These are phyloP conservation scores for Psidium guajava DNA, from an alignment of 345 rosid species.

Conservation along the genomic window DNA sequence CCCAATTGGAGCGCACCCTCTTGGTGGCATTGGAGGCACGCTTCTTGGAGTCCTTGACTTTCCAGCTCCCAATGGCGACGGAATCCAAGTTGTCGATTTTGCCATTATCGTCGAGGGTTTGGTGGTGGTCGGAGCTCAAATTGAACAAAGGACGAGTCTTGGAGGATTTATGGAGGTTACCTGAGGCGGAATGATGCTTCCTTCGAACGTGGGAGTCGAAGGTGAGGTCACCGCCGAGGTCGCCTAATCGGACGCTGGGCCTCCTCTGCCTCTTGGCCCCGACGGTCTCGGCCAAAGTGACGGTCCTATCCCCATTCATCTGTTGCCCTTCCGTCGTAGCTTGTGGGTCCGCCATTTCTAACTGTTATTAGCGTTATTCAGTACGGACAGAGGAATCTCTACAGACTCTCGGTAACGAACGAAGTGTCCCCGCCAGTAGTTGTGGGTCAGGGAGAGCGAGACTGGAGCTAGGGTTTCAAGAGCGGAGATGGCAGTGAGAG, in stretches of 20 bases:
- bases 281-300: slow-evolving; percentile 3
- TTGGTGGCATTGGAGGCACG: slow-evolving; percentile 23
- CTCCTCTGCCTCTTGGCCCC: slow-evolving; percentile 76
- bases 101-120: background rate
- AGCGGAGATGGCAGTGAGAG: background rate
- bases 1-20: slow-evolving; percentile 59
- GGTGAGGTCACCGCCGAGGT: slow-evolving; percentile 71
- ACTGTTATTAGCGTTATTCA: background rate
- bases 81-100: slow-evolving; percentile 38
- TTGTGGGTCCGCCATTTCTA: slow-evolving; percentile 46
- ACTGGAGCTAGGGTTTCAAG: background rate
- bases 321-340: slow-evolving; percentile 22
- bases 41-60: slow-evolving; percentile 43
- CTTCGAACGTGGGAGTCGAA: slow-evolving; percentile 47
- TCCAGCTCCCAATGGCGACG: slow-evolving; percentile 59
- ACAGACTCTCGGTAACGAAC: background rate
- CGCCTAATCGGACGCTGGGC: slow-evolving; percentile 89
- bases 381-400: background rate
- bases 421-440: background rate
- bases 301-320: slow-evolving; percentile 26
- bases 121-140: slow-evolving; percentile 27
- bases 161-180: slow-evolving; percentile 19
- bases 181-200: background rate
- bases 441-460: background rate
- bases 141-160: slow-evolving; percentile 54